A percentile compares a stretch with the other conserved stretches of the same genome.
phyloP scores from a whole-genome alignment of 306 rosid species.

The Echinosophora koreensis region DNA sequence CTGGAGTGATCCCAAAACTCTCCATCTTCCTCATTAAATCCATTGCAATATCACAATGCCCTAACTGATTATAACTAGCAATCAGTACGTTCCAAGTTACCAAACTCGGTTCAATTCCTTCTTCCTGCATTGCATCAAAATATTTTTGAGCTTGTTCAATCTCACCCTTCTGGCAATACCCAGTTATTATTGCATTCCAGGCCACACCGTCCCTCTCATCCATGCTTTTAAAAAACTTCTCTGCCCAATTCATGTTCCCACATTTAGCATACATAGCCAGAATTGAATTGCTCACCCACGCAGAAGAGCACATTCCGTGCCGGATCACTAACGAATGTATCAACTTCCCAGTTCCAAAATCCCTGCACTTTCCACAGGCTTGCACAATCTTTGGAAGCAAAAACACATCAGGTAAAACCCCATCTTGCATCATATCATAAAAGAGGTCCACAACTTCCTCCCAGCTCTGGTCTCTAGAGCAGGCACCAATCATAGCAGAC shows the following conservation, averaged over 20 bases:
- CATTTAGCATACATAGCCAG: conserved; percentile 75
- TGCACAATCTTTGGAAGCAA: conserved; percentile 77
- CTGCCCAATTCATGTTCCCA: conserved; percentile 68
- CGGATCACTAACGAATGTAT: conserved; percentile 80
- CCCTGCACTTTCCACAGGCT: conserved; percentile 76
- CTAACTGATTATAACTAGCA: conserved; percentile 71
- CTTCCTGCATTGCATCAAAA: conserved; percentile 69
- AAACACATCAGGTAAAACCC: conserved; percentile 74
- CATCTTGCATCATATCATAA: conserved; percentile 71
- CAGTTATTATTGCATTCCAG: conserved; percentile 81
- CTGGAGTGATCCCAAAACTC: conserved; percentile 71
- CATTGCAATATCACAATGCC: conserved; percentile 72
- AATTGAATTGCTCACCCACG: conserved; percentile 66
- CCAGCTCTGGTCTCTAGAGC: conserved; percentile 72
- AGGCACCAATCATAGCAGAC: conserved; percentile 97
- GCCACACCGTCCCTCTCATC: conserved; percentile 65
- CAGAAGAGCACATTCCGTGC: conserved; percentile 51
- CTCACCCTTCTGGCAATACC: conserved; percentile 73
- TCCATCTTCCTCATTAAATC: conserved; percentile 89
- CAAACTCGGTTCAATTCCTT: conserved; percentile 70
- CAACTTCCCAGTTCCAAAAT: conserved; percentile 60
- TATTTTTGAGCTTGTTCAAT: conserved; percentile 63
- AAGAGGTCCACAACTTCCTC: conserved; percentile 72
- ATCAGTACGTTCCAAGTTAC: conserved; percentile 91
- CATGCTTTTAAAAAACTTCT: conserved; percentile 69